Evolutionary conservation across 2,329 filamentous ascomycete genomes (phyloP), one percentile per base, ranked within the genome.

Genomic region (Claviceps humidiphila): DNA sequence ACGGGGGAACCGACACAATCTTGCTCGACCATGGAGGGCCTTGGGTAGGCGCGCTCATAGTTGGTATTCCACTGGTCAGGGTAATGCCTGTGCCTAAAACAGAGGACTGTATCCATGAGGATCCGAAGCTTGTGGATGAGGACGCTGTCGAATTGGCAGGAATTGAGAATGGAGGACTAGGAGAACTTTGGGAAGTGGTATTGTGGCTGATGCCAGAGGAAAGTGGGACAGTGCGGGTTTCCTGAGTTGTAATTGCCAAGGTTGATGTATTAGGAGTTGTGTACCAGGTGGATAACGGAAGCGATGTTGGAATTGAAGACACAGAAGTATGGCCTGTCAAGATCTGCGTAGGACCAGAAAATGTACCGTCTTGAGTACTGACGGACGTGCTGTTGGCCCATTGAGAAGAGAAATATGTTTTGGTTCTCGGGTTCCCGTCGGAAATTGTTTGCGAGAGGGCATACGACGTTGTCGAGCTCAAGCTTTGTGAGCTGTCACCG

Each of bases 391-490:
- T 49, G 5, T 54, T 54, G 24, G 34, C 13, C 52, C 49, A 54
- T 14, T 39, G 45, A 16, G 52, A 49, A 39, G 52, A 49, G 41
- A 51, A 54, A 26, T 41, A 54, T 1, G 52, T 51, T 26, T 30
- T 48, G 13, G 52, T 54, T 37, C 49, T 51, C 47, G 49, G 49
- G 6, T 37, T 40, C 2, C 52, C 45, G 8, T 54, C 52, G 16
- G 14, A 46, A 14, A 38, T 4, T 26, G 52, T 49, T 43, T 47
- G 50, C 7, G 50, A 48, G 17, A 22, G 17, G 16, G 13, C 20
- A n/a, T 40, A 40, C 5, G 44, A 40, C 26, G 9, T 40, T 26
- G 26, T 13, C 47, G 38, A 53, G 49, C 44, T 44, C 24, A 49
- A 14, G 30, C 8, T 24, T 40, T 24, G 24, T 17, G 45, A 45